Base-by-base conservation (phyloP, 768 basidiomycete genomes). In the Termitomyces heimii region DNA sequence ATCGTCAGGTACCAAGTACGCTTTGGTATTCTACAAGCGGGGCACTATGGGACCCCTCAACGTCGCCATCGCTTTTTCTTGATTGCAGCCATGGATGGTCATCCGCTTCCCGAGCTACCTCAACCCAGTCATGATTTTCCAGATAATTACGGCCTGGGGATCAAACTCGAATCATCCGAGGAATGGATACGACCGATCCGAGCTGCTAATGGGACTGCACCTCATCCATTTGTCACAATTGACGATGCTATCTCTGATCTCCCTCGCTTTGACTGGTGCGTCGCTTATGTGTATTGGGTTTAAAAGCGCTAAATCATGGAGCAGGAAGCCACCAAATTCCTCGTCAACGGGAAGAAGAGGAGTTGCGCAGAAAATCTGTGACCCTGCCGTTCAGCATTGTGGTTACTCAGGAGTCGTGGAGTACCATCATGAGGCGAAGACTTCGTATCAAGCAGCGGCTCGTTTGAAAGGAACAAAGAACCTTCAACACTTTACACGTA, bases 171-270 rank as follows among this genome's bases (percentile, higher is more conserved):
- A 75, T 32, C 46, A 9, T 53, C 51, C 3, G 76, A 71, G 1
- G 62, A 71, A 12, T 18, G 28, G 28, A 68, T 84, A 28, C 63
- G 61, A 3, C 80, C 83, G 0, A 78, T 88, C 18, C 72, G 71
- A 13, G 74, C 76, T 0, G 64, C 69, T 4, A 57, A 62, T 22
- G 88, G 89, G 0, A 76, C 75, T 2, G 84, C 84, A 1, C 79
- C 81, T 0, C 82, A 85, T 65, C 73, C 71, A 8, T 74, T 74
- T 60, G 81, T 91, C 22, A 80, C 82, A 0, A 78, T 91, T 42
- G 78, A 81, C 22, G 89, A 91, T 65, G 88, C 90, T 1, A 89
- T 92, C 49, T 73, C 77, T 3, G 91, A 93, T 66, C 73, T 93
- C 9, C 83, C 81, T 3, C 76, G 68, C 4, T 93, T 86, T 66